Evolutionary conservation across 2,329 filamentous ascomycete species (phyloP).

Genomic region (Cladosporium sp.): DNA sequence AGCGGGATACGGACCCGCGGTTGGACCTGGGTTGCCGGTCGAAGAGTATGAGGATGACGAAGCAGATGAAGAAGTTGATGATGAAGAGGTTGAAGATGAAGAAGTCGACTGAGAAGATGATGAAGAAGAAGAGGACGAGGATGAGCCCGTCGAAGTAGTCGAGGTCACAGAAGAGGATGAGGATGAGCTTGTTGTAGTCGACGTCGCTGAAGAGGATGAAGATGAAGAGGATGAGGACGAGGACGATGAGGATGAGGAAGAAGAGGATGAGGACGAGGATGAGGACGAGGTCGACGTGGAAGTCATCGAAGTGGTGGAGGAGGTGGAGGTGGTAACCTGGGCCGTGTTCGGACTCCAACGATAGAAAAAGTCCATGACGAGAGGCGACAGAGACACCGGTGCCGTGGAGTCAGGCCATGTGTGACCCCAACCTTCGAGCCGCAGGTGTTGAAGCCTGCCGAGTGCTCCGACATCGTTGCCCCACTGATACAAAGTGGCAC

Average conservation of each 20-base stretch:
- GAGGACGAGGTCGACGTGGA: neutral
- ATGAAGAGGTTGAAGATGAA: neutral
- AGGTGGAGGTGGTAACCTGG: neutral
- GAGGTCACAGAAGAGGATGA: neutral
- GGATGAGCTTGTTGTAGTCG: neutral
- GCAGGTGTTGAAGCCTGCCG: conserved; percentile 35
- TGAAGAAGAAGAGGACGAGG: neutral
- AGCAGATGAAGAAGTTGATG: neutral
- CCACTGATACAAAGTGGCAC: conserved; percentile 21
- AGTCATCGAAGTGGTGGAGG: neutral
- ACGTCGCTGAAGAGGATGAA: conserved; percentile 1
- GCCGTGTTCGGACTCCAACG: conserved; percentile 12
- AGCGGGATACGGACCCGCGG: no score
- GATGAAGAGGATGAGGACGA: neutral
- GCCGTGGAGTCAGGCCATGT: conserved; percentile 31
- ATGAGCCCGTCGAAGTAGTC: neutral
- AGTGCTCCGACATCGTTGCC: conserved; percentile 28
- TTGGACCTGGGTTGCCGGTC: no score
- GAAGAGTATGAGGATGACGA: neutral
- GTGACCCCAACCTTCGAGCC: conserved; percentile 31
- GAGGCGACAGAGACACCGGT: conserved; percentile 23
- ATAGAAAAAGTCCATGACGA: conserved; percentile 30
- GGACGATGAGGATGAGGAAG: neutral
- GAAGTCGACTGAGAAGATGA: neutral
- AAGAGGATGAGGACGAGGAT: neutral